Conservation (phyloP, 2,329 filamentous ascomycete genomes). For the Macrophomina tecta region DNA sequence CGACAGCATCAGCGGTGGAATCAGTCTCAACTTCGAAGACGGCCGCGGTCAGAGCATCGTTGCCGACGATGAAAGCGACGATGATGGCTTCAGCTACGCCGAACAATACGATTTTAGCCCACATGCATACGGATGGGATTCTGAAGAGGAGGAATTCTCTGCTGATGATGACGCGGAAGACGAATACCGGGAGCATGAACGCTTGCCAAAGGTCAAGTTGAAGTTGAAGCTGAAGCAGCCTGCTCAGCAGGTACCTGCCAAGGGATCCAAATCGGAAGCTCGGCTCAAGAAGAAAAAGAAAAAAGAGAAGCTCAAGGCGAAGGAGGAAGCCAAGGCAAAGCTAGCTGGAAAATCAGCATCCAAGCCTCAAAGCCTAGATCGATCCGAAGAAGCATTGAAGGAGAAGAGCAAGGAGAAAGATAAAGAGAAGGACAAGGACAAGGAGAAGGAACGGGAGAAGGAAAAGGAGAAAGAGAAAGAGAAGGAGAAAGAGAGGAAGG, state of each 20-base stretch:
- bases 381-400: conserved; percentile 1
- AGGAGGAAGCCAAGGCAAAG: conserved; percentile 28
- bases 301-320: conserved; percentile 30
- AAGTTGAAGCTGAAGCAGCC: conserved; percentile 35
- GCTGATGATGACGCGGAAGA: conserved; percentile 43
- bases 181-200: conserved; percentile 43
- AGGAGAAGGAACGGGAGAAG: conserved; percentile 38
- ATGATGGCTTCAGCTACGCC: conserved; percentile 23
- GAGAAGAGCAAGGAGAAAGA: conserved; percentile 29
- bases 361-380: neutral
- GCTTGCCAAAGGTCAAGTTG: conserved; percentile 34
- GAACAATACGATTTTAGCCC: conserved; percentile 26
- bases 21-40: conserved; percentile 76
- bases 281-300: conserved; percentile 23
- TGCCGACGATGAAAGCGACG: conserved; percentile 36
- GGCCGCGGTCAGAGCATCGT: conserved; percentile 62
- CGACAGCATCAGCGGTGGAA: conserved; percentile 58
- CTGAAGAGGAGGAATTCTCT: conserved; percentile 28
- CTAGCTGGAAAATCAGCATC: conserved; percentile 25
- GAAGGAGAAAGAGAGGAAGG: conserved; percentile 40
- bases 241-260: conserved; percentile 8
- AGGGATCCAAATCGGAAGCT: conserved; percentile 21
- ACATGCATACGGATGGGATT: conserved; percentile 27
- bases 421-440: conserved; percentile 35
- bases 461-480: conserved; percentile 37